A percentile compares a stretch with the other conserved stretches of the same genome.
Evolutionary conservation across 208 protist genomes (phyloP).

Genomic region (Trypanosoma conorhini): DNA sequence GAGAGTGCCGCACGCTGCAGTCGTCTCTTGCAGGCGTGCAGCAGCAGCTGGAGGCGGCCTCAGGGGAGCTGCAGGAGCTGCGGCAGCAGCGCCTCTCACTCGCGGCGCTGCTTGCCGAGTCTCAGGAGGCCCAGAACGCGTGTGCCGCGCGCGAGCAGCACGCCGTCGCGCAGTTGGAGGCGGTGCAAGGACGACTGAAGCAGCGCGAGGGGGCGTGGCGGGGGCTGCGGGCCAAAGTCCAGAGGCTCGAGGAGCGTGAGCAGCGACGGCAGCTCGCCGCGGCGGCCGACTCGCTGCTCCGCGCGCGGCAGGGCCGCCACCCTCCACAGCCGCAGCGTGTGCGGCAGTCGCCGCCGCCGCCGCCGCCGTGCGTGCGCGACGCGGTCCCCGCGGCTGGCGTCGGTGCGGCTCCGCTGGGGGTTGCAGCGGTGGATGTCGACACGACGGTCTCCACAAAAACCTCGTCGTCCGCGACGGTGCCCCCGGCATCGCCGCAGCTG

Average conservation of each 20-base stretch:
- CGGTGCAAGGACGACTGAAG: not conserved
- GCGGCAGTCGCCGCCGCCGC: not conserved
- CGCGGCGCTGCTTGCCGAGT: slow-evolving; percentile 3
- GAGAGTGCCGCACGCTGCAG: not conserved
- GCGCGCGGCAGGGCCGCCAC: not conserved
- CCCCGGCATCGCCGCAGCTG: not conserved
- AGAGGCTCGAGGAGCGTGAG: slow-evolving; percentile 11
- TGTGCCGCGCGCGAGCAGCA: slow-evolving; percentile 1
- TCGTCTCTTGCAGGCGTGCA: not conserved
- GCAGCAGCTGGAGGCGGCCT: slow-evolving; percentile 5
- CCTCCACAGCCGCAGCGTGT: not conserved
- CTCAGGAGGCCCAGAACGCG: not conserved
- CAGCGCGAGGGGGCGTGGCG: slow-evolving; percentile 3
- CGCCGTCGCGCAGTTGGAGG: not conserved
- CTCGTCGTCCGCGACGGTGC: not conserved
- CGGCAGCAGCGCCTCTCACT: slow-evolving; percentile 3
- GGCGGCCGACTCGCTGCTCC: not conserved
- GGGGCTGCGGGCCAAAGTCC: slow-evolving; percentile 2
- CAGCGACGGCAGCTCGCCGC: not conserved
- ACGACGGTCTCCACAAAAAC: not conserved
- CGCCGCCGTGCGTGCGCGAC: not conserved
- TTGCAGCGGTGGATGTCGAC: not conserved
- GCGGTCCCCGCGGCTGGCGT: too few species aligned
- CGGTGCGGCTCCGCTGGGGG: not conserved
- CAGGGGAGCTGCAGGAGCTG: slow-evolving; percentile 13